phyloP scores from a whole-genome alignment of 1,284 basidiomycete species.

The Boletus albobrunnescens region DNA sequence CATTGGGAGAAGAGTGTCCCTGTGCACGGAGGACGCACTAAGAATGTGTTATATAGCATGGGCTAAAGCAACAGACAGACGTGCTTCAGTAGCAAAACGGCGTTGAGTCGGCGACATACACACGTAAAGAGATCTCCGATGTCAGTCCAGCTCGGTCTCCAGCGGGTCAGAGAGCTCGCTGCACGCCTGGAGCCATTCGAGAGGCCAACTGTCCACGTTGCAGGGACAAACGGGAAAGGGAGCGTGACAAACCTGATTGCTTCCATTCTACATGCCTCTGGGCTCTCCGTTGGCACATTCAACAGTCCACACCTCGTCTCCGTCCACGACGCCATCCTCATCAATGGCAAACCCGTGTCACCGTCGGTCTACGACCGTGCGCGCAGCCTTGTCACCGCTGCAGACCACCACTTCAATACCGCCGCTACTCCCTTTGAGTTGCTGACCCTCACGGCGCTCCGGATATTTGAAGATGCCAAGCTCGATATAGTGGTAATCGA shows the following conservation, averaged over 20 bases:
- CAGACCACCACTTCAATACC: constrained; percentile 45
- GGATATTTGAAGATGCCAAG: constrained; percentile 60
- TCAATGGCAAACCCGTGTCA: constrained; percentile 60
- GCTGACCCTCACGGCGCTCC: constrained; percentile 75
- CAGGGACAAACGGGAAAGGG: constrained; percentile 98
- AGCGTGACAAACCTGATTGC: constrained; percentile 84
- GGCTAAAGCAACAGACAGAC: too few species aligned
- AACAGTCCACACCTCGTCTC: constrained; percentile 90
- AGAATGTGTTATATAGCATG: too few species aligned
- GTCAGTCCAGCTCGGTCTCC: constrained; percentile 78
- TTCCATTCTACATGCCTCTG: constrained; percentile 61
- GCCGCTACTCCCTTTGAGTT: constrained; percentile 79
- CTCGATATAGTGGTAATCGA: constrained; percentile 88
- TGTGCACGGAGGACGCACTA: too few species aligned
- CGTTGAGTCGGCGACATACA: too few species aligned
- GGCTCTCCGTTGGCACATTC: constrained; percentile 73
- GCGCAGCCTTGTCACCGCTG: constrained; percentile 47
- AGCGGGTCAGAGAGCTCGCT: constrained; percentile 64
- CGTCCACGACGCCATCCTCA: constrained; percentile 72
- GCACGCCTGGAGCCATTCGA: constrained; percentile 59
- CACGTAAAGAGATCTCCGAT: constrained; percentile 27
- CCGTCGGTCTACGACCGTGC: constrained; percentile 49
- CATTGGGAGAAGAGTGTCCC: constrained; percentile 9
- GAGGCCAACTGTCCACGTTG: constrained; percentile 87
- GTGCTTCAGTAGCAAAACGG: too few species aligned